Evolutionary conservation across 257 asterid genomes (phyloP).

Genomic region (Thymus quinquecostatus): DNA sequence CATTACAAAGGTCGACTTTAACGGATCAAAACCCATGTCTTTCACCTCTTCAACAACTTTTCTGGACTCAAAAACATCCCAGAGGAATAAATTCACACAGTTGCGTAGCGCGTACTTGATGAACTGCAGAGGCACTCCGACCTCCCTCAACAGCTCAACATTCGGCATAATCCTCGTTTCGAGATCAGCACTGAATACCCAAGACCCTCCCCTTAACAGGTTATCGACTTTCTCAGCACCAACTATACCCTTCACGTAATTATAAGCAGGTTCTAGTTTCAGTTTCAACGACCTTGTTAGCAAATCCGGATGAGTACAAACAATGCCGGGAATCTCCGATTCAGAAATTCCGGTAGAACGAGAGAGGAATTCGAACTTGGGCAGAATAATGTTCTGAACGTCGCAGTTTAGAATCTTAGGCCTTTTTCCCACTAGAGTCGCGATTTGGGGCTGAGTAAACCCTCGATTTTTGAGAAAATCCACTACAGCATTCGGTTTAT

Average conservation of each 20-base stretch:
- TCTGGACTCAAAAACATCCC: constrained; percentile 19
- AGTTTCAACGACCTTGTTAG: constrained; percentile 24
- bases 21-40: constrained; percentile 31
- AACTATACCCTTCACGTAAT: constrained; percentile 26
- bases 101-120: not conserved
- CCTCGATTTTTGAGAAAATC: constrained; percentile 25
- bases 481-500: constrained; percentile 30
- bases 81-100: not conserved
- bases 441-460: constrained; percentile 37
- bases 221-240: constrained; percentile 22
- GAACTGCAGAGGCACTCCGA: constrained; percentile 25
- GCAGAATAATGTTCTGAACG: constrained; percentile 31
- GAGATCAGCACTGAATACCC: constrained; percentile 14
- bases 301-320: constrained; percentile 13
- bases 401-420: constrained; percentile 23
- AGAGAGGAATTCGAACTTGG: constrained; percentile 33
- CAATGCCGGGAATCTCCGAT: not conserved
- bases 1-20: constrained; percentile 25
- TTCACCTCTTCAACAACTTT: constrained; percentile 23
- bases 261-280: constrained; percentile 20
- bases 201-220: constrained; percentile 22
- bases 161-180: constrained; percentile 23
- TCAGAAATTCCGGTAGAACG: constrained; percentile 24
- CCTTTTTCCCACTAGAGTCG: constrained; percentile 2
- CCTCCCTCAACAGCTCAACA: constrained; percentile 31